Evolutionary conservation across 1,139 yeast genomes (phyloP).

Genomic region (Hanseniaspora gamundiae): DNA sequence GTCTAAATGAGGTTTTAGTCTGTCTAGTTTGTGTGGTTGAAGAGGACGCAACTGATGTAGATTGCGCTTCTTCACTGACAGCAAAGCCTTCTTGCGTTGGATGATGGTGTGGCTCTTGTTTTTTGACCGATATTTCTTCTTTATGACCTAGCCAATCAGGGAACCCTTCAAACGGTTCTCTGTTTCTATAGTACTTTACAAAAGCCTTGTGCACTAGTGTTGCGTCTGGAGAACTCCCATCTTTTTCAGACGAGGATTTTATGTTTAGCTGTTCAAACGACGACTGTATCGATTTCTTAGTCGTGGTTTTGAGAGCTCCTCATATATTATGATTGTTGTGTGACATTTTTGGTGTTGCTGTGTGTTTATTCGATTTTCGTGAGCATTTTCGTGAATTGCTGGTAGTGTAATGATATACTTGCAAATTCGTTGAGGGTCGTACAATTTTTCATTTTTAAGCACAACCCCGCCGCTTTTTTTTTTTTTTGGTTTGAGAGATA

Average conservation of each 20-base stretch:
- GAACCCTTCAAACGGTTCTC: conserved; percentile 25
- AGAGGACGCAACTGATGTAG: not conserved
- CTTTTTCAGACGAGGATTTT: conserved; percentile 24
- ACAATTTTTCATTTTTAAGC: too few species aligned
- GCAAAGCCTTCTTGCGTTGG: not conserved
- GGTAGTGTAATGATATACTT: too few species aligned
- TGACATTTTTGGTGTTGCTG: not conserved
- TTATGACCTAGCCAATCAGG: conserved; percentile 32
- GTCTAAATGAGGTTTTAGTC: too few species aligned
- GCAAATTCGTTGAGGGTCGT: too few species aligned
- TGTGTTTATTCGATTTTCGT: too few species aligned
- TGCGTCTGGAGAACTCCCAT: conserved; percentile 27
- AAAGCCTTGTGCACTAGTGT: conserved; percentile 30
- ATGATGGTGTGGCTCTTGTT: conserved; percentile 18
- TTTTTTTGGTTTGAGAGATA: too few species aligned
- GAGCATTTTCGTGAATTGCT: too few species aligned
- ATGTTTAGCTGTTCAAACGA: conserved; percentile 11
- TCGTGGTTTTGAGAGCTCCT: conserved; percentile 22
- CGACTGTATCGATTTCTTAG: conserved; percentile 22
- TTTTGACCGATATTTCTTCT: conserved; percentile 24
- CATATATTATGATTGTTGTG: conserved; percentile 16
- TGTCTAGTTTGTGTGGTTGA: not conserved
- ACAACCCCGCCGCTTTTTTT: too few species aligned
- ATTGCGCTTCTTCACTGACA: not conserved
- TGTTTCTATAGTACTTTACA: conserved; percentile 23